phyloP scores from a whole-genome alignment of 768 basidiomycete genomes.

The Sistotremastrum suecicum region DNA sequence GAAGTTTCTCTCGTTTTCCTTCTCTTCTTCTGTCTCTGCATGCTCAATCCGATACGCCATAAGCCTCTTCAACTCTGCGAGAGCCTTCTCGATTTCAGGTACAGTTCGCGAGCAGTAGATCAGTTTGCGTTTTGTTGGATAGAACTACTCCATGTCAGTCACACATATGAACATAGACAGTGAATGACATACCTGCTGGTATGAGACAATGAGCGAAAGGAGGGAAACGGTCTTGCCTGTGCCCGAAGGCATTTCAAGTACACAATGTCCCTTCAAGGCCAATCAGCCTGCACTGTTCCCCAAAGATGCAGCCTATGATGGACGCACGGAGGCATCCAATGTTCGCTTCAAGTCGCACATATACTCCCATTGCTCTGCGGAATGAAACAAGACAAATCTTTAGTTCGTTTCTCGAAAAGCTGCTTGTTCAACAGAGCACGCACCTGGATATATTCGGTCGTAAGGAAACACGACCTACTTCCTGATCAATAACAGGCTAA shows the following conservation, averaged over 20 bases:
- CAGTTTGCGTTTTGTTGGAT: conserved; percentile 83
- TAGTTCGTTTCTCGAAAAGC: neutral
- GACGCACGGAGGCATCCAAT: conserved; percentile 75
- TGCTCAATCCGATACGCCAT: conserved; percentile 73
- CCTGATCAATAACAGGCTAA: conserved; percentile 1
- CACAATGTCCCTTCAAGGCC: conserved; percentile 75
- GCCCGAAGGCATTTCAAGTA: conserved; percentile 99
- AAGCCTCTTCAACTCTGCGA: conserved; percentile 86
- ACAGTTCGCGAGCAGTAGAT: conserved; percentile 99
- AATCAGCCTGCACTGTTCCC: neutral
- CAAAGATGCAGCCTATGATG: neutral
- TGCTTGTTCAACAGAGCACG: conserved; percentile 9
- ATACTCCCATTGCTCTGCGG: conserved; percentile 91
- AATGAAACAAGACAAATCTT: conserved; percentile 4
- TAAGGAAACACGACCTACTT: conserved; percentile 79
- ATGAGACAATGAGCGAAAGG: conserved; percentile 90
- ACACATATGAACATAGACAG: neutral
- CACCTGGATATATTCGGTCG: conserved; percentile 91
- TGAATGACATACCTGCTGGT: conserved; percentile 62
- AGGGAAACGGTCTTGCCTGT: conserved; percentile 98
- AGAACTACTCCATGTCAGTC: conserved; percentile 45
- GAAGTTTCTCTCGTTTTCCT: conserved; percentile 66
- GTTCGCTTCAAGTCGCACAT: conserved; percentile 98
- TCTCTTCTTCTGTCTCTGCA: conserved; percentile 63
- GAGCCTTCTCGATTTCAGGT: conserved; percentile 96